Conservation (phyloP, 2,329 filamentous ascomycete species). For the Fonsecaea pugnacius region DNA sequence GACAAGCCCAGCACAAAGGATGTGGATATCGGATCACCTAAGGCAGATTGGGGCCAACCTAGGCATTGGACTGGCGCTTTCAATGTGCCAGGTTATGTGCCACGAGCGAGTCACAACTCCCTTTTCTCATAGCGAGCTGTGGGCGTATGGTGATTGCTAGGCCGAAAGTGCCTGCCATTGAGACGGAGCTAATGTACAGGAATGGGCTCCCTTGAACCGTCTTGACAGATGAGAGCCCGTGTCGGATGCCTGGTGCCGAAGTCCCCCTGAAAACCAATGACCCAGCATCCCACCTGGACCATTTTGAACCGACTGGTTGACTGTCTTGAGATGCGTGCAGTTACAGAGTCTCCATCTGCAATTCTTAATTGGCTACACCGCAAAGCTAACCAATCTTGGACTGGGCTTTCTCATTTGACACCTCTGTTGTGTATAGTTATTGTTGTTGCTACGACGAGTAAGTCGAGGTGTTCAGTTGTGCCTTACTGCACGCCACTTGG, state of each 20-base stretch:
- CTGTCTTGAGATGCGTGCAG: not conserved
- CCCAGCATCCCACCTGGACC: not conserved
- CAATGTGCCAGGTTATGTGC: not conserved
- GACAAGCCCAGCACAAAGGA: not conserved
- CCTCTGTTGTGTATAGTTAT: not conserved
- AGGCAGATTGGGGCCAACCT: not conserved
- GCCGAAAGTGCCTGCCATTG: not conserved
- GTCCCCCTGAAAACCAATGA: not conserved
- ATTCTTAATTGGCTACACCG: not conserved
- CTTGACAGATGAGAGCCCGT: not conserved
- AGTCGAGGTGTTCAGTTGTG: not conserved
- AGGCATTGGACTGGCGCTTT: not conserved
- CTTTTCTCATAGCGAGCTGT: not conserved
- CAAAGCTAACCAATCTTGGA: not conserved
- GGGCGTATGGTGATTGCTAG: not conserved
- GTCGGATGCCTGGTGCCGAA: not conserved
- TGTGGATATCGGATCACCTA: not conserved
- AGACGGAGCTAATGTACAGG: not conserved
- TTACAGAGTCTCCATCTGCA: not conserved
- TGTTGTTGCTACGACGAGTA: not conserved
- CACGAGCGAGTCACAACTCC: not conserved
- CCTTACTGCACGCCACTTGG: not conserved
- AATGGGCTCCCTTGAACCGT: not conserved
- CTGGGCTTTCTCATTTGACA: not conserved
- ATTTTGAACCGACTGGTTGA: not conserved